Percentiles rank a stretch among this genome's conserved stretches.
Conservation (phyloP, 208 protist genomes). For the Crithidia mellificae region DNA sequence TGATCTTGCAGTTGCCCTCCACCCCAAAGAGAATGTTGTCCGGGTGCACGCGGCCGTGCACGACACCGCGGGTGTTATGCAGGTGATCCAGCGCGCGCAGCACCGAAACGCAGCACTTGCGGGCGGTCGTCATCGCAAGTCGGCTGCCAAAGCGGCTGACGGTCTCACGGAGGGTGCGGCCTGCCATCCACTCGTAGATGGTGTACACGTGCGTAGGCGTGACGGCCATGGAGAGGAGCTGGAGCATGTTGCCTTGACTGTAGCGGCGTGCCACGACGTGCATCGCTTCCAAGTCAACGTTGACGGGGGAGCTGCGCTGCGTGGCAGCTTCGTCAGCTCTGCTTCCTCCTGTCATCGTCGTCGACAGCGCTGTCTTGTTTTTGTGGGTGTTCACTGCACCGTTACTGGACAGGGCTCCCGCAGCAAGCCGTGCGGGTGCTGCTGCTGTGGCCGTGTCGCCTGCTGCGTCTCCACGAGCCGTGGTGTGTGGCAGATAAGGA, state of each 20-base stretch:
- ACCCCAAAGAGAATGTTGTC: conserved; percentile 41
- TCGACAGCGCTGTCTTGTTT: too few relatives aligned
- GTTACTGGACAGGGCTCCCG: too few relatives aligned
- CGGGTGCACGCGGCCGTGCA: conserved; percentile 46
- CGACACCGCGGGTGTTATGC: conserved; percentile 35
- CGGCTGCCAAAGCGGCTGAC: conserved; percentile 39
- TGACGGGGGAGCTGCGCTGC: background rate
- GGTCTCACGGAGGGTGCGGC: conserved; percentile 34
- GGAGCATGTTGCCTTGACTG: conserved; percentile 52
- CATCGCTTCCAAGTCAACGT: conserved; percentile 20
- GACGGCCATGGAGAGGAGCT: conserved; percentile 32
- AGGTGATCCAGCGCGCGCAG: conserved; percentile 53
- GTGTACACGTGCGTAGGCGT: conserved; percentile 32
- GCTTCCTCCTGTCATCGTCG: too few relatives aligned
- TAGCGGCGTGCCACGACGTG: conserved; percentile 24
- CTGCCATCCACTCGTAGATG: conserved; percentile 46
- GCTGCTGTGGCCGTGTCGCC: too few relatives aligned
- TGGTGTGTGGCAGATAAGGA: too few relatives aligned
- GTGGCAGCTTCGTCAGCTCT: too few relatives aligned
- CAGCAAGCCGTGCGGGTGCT: too few relatives aligned
- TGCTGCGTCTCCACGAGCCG: too few relatives aligned
- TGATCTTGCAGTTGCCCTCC: conserved; percentile 50
- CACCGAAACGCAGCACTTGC: conserved; percentile 40
- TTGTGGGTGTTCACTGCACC: too few relatives aligned
- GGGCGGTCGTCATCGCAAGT: conserved; percentile 29